phyloP scores from a whole-genome alignment of 2,329 filamentous ascomycete species.

The Shiraia sp. region DNA sequence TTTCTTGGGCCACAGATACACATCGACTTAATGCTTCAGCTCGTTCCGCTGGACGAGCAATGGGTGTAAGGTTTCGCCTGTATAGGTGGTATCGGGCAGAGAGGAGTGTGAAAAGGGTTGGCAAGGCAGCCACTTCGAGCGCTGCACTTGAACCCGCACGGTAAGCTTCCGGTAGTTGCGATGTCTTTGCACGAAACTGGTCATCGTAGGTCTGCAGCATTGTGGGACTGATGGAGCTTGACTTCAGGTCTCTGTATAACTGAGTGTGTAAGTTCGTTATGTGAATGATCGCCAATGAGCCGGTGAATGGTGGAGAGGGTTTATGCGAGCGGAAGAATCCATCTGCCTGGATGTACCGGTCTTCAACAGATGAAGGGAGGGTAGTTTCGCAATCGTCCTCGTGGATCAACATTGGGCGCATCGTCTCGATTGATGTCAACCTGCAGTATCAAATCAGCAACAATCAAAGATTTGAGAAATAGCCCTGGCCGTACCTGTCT shows the following conservation, averaged over 20 bases:
- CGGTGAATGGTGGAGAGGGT: constrained; percentile 59
- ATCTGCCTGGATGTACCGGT: constrained; percentile 69
- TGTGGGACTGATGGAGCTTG: constrained; percentile 63
- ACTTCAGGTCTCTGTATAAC: constrained; percentile 71
- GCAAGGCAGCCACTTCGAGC: constrained; percentile 74
- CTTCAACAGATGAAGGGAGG: constrained; percentile 78
- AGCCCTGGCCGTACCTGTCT: constrained; percentile 65
- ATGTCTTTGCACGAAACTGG: constrained; percentile 76
- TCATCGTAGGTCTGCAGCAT: constrained; percentile 79
- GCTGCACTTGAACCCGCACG: constrained; percentile 67
- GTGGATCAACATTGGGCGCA: constrained; percentile 79
- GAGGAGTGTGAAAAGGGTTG: constrained; percentile 77
- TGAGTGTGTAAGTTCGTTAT: constrained; percentile 78
- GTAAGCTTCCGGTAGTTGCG: constrained; percentile 74
- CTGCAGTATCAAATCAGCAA: constrained; percentile 47
- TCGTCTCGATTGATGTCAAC: constrained; percentile 76
- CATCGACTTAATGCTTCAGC: constrained; percentile 77
- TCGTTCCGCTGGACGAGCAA: constrained; percentile 67
- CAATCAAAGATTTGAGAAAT: not conserved
- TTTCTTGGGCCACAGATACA: constrained; percentile 74
- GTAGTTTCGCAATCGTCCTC: constrained; percentile 86
- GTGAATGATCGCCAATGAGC: constrained; percentile 77
- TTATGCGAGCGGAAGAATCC: constrained; percentile 47
- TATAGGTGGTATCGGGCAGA: constrained; percentile 84
- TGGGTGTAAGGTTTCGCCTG: constrained; percentile 81